These are phyloP conservation scores for Naganishia onofrii DNA, from an alignment of 768 basidiomycete genomes.

Conservation along the genomic window DNA sequence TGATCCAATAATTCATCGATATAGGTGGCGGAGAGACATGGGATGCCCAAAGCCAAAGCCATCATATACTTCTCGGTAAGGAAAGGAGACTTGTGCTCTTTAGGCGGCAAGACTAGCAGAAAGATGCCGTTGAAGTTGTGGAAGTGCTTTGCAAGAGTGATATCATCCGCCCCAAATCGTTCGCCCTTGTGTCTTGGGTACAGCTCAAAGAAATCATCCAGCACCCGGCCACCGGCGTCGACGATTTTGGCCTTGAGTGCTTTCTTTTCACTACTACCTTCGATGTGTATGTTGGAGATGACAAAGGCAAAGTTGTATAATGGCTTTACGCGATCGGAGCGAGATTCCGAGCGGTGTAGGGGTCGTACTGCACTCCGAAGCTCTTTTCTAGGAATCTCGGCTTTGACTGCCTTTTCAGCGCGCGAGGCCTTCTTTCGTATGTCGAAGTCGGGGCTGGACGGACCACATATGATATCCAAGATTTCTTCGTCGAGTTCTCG, in stretches of 20 bases:
- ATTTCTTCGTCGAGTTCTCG: background rate
- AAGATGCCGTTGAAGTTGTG: constrained; percentile 34
- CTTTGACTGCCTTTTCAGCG: background rate
- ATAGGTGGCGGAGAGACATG: constrained; percentile 68
- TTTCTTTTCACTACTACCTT: background rate
- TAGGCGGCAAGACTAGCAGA: constrained; percentile 37
- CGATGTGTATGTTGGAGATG: background rate
- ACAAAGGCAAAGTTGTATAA: constrained; percentile 18
- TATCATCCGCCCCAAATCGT: background rate
- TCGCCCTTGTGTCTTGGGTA: constrained; percentile 6
- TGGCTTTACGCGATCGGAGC: background rate
- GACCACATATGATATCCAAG: background rate
- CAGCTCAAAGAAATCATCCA: constrained; percentile 5
- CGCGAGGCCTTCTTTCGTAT: background rate
- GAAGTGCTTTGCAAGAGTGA: background rate
- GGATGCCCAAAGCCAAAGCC: constrained; percentile 80
- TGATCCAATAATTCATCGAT: constrained; percentile 23
- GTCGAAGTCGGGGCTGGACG: background rate
- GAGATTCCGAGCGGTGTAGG: background rate
- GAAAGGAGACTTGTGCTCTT: constrained; percentile 53
- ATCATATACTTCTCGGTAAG: constrained; percentile 76
- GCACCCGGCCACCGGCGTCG: constrained; percentile 1
- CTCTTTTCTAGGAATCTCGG: background rate
- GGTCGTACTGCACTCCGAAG: background rate
- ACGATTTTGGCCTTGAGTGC: constrained; percentile 5